Base-by-base conservation (phyloP, 768 basidiomycete genomes). In the Collybia mongolica region DNA sequence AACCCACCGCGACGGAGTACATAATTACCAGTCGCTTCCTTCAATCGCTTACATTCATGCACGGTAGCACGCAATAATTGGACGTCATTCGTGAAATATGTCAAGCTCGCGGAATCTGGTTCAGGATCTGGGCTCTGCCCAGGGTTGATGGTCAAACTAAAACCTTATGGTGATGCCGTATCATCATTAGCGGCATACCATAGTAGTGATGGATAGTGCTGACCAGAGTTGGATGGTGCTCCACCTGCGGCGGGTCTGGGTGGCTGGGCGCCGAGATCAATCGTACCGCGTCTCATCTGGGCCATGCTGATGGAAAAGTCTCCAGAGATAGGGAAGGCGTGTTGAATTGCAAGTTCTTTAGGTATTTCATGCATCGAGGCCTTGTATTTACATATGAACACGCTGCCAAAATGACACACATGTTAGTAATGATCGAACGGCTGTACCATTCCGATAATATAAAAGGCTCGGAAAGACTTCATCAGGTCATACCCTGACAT, bases 41-140 rank as follows among this genome's bases (percentile, higher is more conserved):
- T 82, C 43, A 86, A 59, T 26, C 80, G 72, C 59, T 77, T 84
- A 60, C 77, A 84, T 61, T 86, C 82, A 1, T 70, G 67, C 8
- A 82, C 62, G 14, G 88, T 61, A 9, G 41, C 54, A 32, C 74
- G 72, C 40, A 89, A 60, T 2, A 66, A 65, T 44, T 76, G 73
- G 0, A 75, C 70, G 59, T 86, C 74, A 18, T 67, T 60, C 0
- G 84, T 77, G 28, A 70, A 67, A 36, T 83, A 75, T 0, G 71
- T 67, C 8, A 79, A 62, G 2, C 77, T 69, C 37, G 65, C 62
- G 2, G 53, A 26, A 26, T 57, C 60, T 4, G 36, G 26, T 44
- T 51, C 18, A 49, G 32, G n/a, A 60, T 50, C 41, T 11, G 28
- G 55, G 14, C 66, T 67, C 49, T 74, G 70, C 5, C 74, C 77